Percentiles rank a stretch among this genome's conserved stretches.
These are phyloP conservation scores for Aspergillus latus DNA, from an alignment of 2,329 filamentous ascomycete species.

Conservation along the genomic window DNA sequence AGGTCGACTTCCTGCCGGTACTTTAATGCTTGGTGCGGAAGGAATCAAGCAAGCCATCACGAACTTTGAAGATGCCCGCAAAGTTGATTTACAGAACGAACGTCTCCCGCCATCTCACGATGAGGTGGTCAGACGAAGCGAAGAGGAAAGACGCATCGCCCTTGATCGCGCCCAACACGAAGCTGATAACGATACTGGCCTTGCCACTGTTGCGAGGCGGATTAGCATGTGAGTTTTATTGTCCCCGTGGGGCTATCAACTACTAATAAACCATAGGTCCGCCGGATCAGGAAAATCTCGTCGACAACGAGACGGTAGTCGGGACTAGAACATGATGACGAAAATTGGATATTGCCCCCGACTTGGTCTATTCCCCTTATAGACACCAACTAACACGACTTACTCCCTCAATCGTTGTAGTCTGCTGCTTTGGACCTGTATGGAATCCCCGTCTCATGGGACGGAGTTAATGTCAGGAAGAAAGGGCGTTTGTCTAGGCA, in stretches of 20 bases:
- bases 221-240: conserved; percentile 82
- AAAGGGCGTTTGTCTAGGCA: conserved; percentile 1
- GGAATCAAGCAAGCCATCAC: conserved; percentile 98
- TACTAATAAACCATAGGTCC: conserved; percentile 34
- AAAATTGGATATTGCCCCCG: conserved; percentile 10
- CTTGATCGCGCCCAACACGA: conserved; percentile 82
- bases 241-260: background rate
- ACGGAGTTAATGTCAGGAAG: background rate
- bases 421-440: conserved; percentile 15
- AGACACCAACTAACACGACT: conserved; percentile 3
- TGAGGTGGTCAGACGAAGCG: conserved; percentile 80
- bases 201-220: conserved; percentile 83
- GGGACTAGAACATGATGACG: conserved; percentile 25
- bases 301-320: conserved; percentile 31
- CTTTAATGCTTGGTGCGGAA: conserved; percentile 95
- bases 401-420: conserved; percentile 7
- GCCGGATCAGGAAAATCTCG: conserved; percentile 40
- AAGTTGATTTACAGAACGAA: conserved; percentile 97
- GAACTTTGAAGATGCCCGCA: conserved; percentile 93
- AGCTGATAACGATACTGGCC: conserved; percentile 84
- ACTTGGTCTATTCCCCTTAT: conserved; percentile 7
- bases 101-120: conserved; percentile 87
- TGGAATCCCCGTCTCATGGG: conserved; percentile 10
- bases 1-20: conserved; percentile 87
- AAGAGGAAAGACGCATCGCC: conserved; percentile 77